Evolutionary conservation across 1,284 basidiomycete genomes (phyloP), one percentile per base, ranked within the genome.

Genomic region (Fomes fomentarius): DNA sequence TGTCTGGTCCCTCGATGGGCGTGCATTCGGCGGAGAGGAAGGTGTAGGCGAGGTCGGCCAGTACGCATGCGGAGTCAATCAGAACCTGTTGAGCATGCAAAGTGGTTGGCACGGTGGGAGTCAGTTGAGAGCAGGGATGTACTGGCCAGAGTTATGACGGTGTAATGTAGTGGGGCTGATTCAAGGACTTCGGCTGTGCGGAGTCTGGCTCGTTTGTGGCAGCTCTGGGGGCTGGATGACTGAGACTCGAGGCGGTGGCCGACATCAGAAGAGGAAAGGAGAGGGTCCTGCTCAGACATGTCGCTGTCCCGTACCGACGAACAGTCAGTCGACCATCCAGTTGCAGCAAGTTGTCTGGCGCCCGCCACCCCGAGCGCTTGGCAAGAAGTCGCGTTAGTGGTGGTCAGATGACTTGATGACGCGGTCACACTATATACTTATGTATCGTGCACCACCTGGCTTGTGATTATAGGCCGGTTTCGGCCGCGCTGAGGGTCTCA

Each of bases 31-130:
- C 71, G 34, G 75, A 76, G 41, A 91, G 78, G 56, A 91, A 80
- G 21, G 80, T 81, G 65, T 86, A 89, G n/a, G 72, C 75, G 9
- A 91, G 76, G 69, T 91, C 88, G 35, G 79, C 75, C 43, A 92
- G 78, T 19, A 90, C 86, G 63, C 85, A 88, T 8, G 61, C 62
- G 8, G 83, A 83, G 68, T 91, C 89, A 47, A 86, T 76, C 6
- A 78, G 63, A 57, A 87, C 86, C 87, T 90, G 59, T 47, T 8
- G 19, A 14, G 22, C 7, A 30, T 34, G 34, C 25, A 17, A 5
- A 24, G n/a, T 26, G 11, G 34, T 30, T 48, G 51, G 28, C 56
- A 33, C 44, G n/a, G 19, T 40, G 43, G 53, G 31, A 41, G 35
- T 25, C 50, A 24, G 37, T 57, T 38, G 15, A 41, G 21, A 17